Base-by-base conservation (phyloP, 140 eudicot species). In the Bidens hawaiensis region DNA sequence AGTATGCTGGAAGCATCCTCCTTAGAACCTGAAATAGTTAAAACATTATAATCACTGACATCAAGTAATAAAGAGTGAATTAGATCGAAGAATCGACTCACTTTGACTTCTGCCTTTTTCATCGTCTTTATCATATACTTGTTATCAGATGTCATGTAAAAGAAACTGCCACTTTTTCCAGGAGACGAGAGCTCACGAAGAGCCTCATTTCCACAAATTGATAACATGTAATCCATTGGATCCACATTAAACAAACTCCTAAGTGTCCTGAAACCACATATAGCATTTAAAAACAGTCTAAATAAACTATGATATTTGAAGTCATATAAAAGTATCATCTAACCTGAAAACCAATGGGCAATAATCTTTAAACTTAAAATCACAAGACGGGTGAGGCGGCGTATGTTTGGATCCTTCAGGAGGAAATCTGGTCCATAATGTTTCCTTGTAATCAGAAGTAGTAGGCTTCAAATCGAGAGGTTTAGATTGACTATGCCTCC, bases 111-210 rank as follows among this genome's bases (percentile, higher is more conserved):
- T 1, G 98, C 58, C 66, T 91, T 91, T 70, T 87, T 91, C 83
- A 91, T 74, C 24, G 98, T 91, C 70, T 91, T 91, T 24, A 91
- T 91, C 98, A 91, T 91, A 78, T 91, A 91, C 70, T 77, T 91
- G 67, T 91, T 96, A 67, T 91, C 98, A 38, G 82, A 70, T 17
- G 98, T 91, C 82, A 91, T 67, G 83, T 91, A 91, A 75, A 91
- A 91, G 65, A 91, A 91, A 65, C 98, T 82, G 56, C 98, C 98
- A 70, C 98, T 91, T 78, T 91, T 91, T 52, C 98, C 98, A 21
- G 98, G 98, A 4, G 98, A 91, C 2, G 98, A 87, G 22, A 91
- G 88, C 85, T 91, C 98, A 52, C 96, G 79, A 51, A 91, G 91
- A 75, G 95, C 98, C 49, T 87, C 98, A 27, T 75, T 79, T 24